Evolutionary conservation across 768 basidiomycete species (phyloP), one percentile per base, ranked within the genome.

Genomic region (Tylopilus subfusipes): DNA sequence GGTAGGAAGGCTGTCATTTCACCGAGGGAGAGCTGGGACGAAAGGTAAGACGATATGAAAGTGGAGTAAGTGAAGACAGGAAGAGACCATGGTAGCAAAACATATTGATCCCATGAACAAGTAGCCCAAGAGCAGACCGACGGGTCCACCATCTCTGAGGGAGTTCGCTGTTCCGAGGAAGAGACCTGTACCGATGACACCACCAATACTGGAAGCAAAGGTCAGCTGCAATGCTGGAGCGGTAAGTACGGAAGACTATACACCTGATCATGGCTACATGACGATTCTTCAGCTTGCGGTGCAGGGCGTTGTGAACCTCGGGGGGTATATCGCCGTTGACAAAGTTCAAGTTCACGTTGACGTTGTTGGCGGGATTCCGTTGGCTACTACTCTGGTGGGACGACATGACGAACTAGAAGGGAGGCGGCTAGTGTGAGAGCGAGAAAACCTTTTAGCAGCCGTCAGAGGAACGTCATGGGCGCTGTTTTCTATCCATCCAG

Each of bases 181-280:
- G 18, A 53, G 52, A 9, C 52, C 52, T 1, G 52, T 53, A 3
- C 46, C 45, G 8, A 53, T 40, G 21, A 42, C n/a, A n/a, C n/a
- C n/a, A n/a, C n/a, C n/a, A n/a, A n/a, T n/a, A 29, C 52, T 53
- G 4, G 12, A 38, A 21, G 12, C 21, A 12, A 2, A 2, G 3
- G 19, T 52, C 25, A 52, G 16, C 18, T 27, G 9, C 12, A 18
- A 10, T 11, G 31, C 2, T 13, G 2, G 12, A 14, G 2, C 2
- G 5, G 31, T 6, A n/a, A 36, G 25, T n/a, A 7, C 9, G 12
- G 31, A n/a, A n/a, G 45, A 9, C 14, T 7, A 21, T 10, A 2
- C 19, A 39, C 52, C 52, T 53, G 8, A 53, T 48, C 52, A 53
- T 53, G 22, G 52, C 18, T 4, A 53, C 52, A 33, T 53, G 52